phyloP scores from a whole-genome alignment of 177 flowering plant genomes.

The Telopea speciosissima region DNA sequence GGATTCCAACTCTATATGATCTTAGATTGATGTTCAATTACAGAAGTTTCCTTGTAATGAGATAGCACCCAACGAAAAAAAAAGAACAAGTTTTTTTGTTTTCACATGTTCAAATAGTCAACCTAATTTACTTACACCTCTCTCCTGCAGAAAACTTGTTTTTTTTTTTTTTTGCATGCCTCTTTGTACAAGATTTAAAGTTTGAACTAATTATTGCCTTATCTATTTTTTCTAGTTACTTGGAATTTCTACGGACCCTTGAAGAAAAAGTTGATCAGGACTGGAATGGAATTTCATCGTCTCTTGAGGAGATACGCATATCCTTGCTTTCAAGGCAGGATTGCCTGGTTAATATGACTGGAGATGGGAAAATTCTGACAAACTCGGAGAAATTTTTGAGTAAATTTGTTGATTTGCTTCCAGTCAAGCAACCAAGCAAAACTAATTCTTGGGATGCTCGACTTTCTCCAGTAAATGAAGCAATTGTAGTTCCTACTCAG shows the following conservation, averaged over 20 bases:
- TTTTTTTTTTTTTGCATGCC: background rate
- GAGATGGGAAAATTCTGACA: constrained; percentile 65
- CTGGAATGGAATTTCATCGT: constrained; percentile 77
- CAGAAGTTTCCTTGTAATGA: background rate
- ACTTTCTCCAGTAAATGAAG: constrained; percentile 72
- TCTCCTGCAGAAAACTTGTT: background rate
- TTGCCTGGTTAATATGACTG: constrained; percentile 86
- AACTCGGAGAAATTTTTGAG: constrained; percentile 62
- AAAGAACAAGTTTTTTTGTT: too few species aligned
- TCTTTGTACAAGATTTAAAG: background rate
- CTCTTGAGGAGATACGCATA: constrained; percentile 89
- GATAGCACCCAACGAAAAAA: too few species aligned
- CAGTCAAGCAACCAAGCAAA: constrained; percentile 29
- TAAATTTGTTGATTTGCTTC: constrained; percentile 90
- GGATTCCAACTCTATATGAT: background rate
- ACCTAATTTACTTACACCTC: background rate
- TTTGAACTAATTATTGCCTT: background rate
- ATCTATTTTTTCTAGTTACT: constrained; percentile 44
- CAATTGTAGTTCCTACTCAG: constrained; percentile 94
- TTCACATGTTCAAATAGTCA: background rate
- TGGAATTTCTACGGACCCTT: constrained; percentile 67
- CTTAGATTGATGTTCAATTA: background rate
- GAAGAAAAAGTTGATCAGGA: constrained; percentile 84
- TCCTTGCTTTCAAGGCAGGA: constrained; percentile 65
- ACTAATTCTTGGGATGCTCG: constrained; percentile 47